Conservation (phyloP, 495 filamentous ascomycete genomes). For the Filosporella fistucella region DNA sequence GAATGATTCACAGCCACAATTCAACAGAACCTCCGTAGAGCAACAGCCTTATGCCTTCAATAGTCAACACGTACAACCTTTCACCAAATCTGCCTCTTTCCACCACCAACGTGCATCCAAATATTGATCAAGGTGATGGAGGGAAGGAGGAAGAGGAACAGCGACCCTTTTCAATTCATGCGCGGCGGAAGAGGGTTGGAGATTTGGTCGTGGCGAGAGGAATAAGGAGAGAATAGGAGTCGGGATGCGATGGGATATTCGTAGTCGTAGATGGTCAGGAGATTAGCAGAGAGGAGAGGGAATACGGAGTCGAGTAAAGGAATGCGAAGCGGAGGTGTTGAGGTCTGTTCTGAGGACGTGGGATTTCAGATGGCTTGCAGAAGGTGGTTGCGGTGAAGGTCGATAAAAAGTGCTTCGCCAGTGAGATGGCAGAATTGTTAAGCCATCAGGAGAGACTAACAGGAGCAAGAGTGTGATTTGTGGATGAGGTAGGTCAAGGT, state of each 20-base stretch:
- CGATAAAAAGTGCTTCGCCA: neutral
- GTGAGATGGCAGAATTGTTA: neutral
- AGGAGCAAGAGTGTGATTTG: too few relatives aligned
- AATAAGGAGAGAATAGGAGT: too few relatives aligned
- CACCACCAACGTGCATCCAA: slow-evolving; percentile 6
- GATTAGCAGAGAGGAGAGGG: neutral
- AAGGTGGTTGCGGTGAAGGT: slow-evolving; percentile 6
- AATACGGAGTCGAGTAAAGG: neutral
- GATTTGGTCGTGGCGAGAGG: neutral
- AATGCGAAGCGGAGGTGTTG: too few relatives aligned
- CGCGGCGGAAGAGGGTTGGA: neutral
- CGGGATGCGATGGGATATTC: too few relatives aligned
- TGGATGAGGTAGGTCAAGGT: neutral
- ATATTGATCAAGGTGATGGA: neutral
- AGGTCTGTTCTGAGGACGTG: slow-evolving; percentile 13
- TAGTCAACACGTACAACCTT: too few relatives aligned
- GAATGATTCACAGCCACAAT: too few relatives aligned
- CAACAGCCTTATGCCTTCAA: too few relatives aligned
- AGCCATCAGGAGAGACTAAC: too few relatives aligned
- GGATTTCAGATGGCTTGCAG: too few relatives aligned
- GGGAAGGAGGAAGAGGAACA: neutral
- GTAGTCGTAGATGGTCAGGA: too few relatives aligned
- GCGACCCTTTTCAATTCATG: slow-evolving; percentile 1
- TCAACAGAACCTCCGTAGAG: too few relatives aligned
- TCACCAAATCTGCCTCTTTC: too few relatives aligned